A percentile compares a stretch with the other conserved stretches of the same genome.
These are phyloP conservation scores for Pseudisothecium myosuroides DNA, from an alignment of 225 moss, liverwort and hornwort genomes.

Conservation along the genomic window DNA sequence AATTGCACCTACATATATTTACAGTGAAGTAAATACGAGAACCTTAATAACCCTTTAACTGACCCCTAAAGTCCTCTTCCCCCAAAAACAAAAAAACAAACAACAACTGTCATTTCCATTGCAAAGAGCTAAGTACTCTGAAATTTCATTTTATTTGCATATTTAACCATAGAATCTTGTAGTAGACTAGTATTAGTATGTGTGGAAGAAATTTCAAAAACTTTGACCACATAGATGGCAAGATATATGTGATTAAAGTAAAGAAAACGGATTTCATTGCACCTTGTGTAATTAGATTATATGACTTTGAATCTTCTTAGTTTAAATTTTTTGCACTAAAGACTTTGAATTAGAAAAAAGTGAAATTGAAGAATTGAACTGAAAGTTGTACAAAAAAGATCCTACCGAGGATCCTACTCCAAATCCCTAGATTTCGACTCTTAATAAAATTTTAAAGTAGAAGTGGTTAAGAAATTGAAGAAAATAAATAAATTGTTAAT, in stretches of 20 bases:
- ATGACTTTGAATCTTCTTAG: no score
- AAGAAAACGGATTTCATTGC: accelerated
- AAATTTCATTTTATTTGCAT: no score
- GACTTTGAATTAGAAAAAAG: no score
- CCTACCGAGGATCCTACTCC: no score
- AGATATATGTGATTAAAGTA: not conserved
- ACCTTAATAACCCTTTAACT: not conserved
- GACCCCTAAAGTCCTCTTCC: not conserved
- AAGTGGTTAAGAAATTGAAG: accelerated
- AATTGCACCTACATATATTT: not conserved
- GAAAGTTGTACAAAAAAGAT: not conserved
- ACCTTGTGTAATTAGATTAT: not conserved
- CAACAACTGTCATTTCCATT: no score
- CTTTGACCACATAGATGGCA: accelerated
- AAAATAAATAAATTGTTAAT: not conserved
- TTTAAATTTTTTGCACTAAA: not conserved
- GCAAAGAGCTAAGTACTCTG: not conserved
- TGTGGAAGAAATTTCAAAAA: not conserved
- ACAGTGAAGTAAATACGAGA: not conserved
- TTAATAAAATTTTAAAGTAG: not conserved
- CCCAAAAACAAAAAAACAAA: not conserved
- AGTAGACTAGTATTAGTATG: not conserved
- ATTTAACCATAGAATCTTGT: not conserved
- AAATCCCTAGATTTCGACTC: no score
- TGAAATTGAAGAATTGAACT: not conserved